A percentile compares a stretch with the other conserved stretches of the same genome.
Evolutionary conservation across 352 stramenopile genomes (phyloP).

Genomic region (Blastocystis sp.): DNA sequence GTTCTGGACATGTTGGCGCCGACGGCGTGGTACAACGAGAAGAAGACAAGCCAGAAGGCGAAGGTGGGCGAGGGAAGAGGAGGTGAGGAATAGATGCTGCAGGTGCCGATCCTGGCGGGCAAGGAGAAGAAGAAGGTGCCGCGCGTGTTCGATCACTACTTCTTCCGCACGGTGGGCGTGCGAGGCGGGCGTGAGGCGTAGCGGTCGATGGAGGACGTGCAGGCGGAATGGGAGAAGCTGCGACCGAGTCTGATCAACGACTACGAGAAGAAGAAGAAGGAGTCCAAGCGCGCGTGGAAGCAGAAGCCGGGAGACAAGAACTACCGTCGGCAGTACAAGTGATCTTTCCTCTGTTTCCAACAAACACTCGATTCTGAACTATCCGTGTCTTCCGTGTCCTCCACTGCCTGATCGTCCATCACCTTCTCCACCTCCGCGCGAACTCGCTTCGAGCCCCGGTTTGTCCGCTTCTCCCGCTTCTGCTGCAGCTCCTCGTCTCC

Average conservation of each 20-base stretch:
- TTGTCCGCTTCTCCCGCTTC: background rate
- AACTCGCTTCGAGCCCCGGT: background rate
- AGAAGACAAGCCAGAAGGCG: background rate
- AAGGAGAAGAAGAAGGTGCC: background rate
- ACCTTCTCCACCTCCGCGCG: background rate
- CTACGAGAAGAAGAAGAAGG: conserved; percentile 41
- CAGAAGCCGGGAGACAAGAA: conserved; percentile 20
- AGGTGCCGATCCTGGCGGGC: background rate
- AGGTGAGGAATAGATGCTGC: background rate
- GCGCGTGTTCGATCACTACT: conserved; percentile 42
- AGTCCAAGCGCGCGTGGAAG: conserved; percentile 38
- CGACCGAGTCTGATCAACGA: conserved; percentile 7
- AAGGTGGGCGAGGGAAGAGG: background rate
- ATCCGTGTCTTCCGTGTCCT: background rate
- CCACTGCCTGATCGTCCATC: background rate
- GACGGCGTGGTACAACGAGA: conserved; percentile 54
- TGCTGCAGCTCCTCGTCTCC: conserved; percentile 1
- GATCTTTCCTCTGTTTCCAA: conserved; percentile 40
- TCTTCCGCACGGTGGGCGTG: conserved; percentile 26
- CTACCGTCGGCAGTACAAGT: background rate
- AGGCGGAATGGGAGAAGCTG: conserved; percentile 55
- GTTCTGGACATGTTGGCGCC: conserved; percentile 27
- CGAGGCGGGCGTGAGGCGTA: background rate
- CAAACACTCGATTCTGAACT: conserved; percentile 20
- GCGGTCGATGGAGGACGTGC: conserved; percentile 40